A percentile compares a stretch with the other conserved stretches of the same genome.
Conservation (phyloP, 345 rosid genomes). For the Angophora floribunda region DNA sequence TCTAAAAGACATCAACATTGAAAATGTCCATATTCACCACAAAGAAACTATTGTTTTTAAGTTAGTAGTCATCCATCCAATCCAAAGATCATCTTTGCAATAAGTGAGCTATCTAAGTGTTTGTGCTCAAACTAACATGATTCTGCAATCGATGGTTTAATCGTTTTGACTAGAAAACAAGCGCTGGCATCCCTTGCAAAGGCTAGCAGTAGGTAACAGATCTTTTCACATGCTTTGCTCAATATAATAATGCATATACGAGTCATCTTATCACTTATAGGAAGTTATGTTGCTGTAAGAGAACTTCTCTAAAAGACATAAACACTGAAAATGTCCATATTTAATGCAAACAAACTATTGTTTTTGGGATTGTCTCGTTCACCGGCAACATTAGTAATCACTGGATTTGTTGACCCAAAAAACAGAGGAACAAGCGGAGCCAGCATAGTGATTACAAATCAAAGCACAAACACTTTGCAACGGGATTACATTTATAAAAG, state of each 20-base stretch:
- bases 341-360: neutral
- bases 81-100: conserved; percentile 2
- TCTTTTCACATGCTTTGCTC: neutral
- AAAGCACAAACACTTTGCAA: neutral
- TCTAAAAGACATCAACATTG: neutral
- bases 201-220: neutral
- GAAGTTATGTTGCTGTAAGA: neutral
- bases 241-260: neutral
- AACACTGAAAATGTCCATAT: neutral
- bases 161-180: neutral
- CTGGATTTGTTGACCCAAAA: neutral
- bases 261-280: neutral
- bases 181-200: neutral
- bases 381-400: neutral
- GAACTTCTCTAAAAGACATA: neutral
- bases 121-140: neutral
- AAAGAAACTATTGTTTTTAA: neutral
- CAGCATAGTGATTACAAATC: neutral
- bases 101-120: neutral
- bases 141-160: neutral
- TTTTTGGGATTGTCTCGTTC: neutral
- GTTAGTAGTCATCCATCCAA: too few species aligned
- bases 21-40: neutral
- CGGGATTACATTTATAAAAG: neutral
- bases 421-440: neutral